Conservation (phyloP, 805 yeast genomes). For the Priceomyces carsonii region DNA sequence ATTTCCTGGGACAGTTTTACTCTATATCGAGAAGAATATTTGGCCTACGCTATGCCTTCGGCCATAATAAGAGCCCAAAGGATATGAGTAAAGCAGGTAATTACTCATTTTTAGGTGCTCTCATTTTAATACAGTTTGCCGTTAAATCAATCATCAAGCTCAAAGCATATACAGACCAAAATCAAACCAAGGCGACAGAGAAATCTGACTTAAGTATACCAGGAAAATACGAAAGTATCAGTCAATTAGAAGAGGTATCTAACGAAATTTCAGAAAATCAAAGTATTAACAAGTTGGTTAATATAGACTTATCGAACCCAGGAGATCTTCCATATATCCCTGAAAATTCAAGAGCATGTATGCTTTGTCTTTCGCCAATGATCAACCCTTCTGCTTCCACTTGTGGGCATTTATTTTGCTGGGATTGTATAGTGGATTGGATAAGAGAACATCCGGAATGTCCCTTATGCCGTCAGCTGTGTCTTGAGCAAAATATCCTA, state of each 20-base stretch:
- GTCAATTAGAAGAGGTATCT: conserved; percentile 7
- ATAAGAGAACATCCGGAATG: conserved; percentile 84
- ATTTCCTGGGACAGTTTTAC: conserved; percentile 81
- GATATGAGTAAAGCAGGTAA: conserved; percentile 50
- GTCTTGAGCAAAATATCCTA: conserved; percentile 62
- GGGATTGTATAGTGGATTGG: conserved; percentile 92
- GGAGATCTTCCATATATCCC: conserved; percentile 66
- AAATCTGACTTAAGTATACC: conserved; percentile 1
- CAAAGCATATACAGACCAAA: conserved; percentile 23
- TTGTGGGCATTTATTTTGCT: conserved; percentile 93
- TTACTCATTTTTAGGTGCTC: conserved; percentile 73
- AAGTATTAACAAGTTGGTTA: conserved; percentile 13
- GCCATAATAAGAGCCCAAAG: conserved; percentile 53
- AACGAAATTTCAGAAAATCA: neutral
- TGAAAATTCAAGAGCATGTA: conserved; percentile 69
- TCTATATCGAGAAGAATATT: conserved; percentile 72
- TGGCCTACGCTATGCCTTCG: conserved; percentile 78
- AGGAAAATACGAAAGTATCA: conserved; percentile 1
- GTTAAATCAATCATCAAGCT: conserved; percentile 43
- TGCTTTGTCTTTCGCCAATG: conserved; percentile 82
- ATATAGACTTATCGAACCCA: conserved; percentile 58
- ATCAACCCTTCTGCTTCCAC: conserved; percentile 78
- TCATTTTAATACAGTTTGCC: conserved; percentile 54
- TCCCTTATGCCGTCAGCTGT: conserved; percentile 81
- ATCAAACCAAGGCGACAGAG: conserved; percentile 11